phyloP scores from a whole-genome alignment of 2,329 filamentous ascomycete genomes.

The Mycosphaerella arachidis region DNA sequence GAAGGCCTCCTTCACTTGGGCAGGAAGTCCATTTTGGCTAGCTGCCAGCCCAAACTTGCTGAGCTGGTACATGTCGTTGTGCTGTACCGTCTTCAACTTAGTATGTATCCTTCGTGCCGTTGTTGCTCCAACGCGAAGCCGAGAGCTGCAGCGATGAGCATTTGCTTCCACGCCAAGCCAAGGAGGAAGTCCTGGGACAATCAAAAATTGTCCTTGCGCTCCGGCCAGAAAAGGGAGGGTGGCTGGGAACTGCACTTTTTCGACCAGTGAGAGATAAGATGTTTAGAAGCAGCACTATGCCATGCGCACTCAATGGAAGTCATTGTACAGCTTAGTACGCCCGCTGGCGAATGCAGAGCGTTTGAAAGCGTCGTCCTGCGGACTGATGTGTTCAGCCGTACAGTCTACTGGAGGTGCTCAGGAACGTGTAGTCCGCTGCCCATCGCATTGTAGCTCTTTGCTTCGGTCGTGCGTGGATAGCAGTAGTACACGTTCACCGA shows the following conservation, averaged over 20 bases:
- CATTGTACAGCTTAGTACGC: not conserved
- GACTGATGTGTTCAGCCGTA: too few species aligned
- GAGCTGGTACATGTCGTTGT: conserved; percentile 1
- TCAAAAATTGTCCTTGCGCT: not conserved
- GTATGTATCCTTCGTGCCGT: not conserved
- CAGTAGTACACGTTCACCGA: too few species aligned
- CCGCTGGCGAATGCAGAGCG: not conserved
- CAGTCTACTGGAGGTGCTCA: too few species aligned
- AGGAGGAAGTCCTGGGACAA: not conserved
- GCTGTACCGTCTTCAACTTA: not conserved
- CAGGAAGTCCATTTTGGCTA: not conserved
- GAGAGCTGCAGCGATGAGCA: conserved; percentile 4
- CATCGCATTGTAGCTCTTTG: too few species aligned
- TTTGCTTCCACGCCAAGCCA: not conserved
- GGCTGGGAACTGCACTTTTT: not conserved
- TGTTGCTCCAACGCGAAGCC: not conserved
- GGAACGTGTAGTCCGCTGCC: too few species aligned
- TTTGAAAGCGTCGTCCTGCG: not conserved
- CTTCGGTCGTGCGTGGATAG: too few species aligned
- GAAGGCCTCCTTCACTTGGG: not conserved
- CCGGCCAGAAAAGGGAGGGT: not conserved
- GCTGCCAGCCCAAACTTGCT: not conserved
- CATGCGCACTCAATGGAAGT: not conserved
- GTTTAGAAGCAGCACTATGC: not conserved
- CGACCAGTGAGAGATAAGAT: not conserved